Evolutionary conservation across 192 early-diverging fungal species (phyloP).

Genomic region (Obelidium mucronatum): DNA sequence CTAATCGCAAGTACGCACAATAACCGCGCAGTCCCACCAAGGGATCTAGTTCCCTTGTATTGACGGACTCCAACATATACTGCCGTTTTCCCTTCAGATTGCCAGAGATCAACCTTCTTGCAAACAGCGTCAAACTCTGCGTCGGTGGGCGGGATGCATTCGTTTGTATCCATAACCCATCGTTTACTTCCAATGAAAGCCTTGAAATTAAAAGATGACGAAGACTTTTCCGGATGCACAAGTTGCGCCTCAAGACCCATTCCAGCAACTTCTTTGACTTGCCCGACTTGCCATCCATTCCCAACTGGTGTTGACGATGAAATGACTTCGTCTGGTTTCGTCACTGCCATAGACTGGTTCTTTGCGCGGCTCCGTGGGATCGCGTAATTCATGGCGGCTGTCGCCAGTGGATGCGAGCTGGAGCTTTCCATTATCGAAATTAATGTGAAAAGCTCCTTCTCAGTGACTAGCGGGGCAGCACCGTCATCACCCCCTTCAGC

Average conservation of each 20-base stretch:
- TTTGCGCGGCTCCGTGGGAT: not conserved
- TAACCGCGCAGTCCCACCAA: constrained; percentile 46
- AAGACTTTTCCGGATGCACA: not conserved
- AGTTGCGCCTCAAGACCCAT: constrained; percentile 61
- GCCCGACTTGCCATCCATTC: constrained; percentile 17
- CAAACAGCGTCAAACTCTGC: not conserved
- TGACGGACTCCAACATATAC: constrained; percentile 62
- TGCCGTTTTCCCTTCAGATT: constrained; percentile 62
- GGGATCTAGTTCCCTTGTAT: not conserved
- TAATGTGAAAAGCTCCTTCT: constrained; percentile 41
- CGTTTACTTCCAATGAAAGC: constrained; percentile 41
- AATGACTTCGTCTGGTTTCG: not conserved
- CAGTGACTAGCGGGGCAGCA: constrained; percentile 18
- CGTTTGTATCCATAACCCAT: constrained; percentile 37
- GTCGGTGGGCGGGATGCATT: constrained; percentile 45
- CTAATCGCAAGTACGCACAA: constrained; percentile 68
- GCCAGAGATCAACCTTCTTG: constrained; percentile 51
- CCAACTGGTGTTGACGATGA: not conserved
- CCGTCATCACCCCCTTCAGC: not conserved
- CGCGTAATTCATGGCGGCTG: constrained; percentile 55
- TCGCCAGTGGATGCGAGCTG: constrained; percentile 77
- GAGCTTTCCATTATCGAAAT: constrained; percentile 40
- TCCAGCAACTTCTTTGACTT: constrained; percentile 71
- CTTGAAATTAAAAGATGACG: no score
- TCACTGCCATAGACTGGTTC: constrained; percentile 33